phyloP scores from a whole-genome alignment of 2,329 filamentous ascomycete genomes.

The Taxawa tesnikishii region DNA sequence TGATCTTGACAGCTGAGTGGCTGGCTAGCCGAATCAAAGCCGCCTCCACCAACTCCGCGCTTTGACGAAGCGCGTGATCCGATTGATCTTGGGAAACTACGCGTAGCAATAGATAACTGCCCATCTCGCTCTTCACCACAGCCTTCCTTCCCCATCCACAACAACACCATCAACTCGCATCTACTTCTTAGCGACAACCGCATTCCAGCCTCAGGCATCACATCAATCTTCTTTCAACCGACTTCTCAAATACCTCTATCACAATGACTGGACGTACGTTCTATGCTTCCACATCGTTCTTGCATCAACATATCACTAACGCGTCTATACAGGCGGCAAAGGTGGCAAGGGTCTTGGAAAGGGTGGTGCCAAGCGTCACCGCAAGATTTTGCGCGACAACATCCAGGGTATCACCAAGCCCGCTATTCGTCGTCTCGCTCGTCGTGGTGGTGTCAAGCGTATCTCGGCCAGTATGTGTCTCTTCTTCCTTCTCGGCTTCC shows the following conservation, averaged over 20 bases:
- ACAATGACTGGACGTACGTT: conserved; percentile 41
- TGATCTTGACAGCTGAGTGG: conserved; percentile 2
- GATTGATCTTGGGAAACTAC: not conserved
- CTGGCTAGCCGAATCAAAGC: conserved; percentile 3
- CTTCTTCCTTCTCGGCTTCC: conserved; percentile 17
- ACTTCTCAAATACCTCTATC: too few relatives aligned
- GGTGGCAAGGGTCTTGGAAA: conserved; percentile 97
- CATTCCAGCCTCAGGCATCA: conserved; percentile 12
- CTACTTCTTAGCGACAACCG: conserved; percentile 8
- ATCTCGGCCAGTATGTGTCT: conserved; percentile 90
- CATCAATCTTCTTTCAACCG: conserved; percentile 11
- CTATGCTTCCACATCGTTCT: conserved; percentile 7
- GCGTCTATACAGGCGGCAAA: conserved; percentile 59
- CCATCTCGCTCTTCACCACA: conserved; percentile 12
- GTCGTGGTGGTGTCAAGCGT: conserved; percentile 99
- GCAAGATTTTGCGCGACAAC: conserved; percentile 99
- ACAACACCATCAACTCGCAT: conserved; percentile 12
- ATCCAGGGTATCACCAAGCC: conserved; percentile 99
- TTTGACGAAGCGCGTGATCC: not conserved
- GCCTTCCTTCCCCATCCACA: conserved; percentile 14
- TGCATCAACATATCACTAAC: conserved; percentile 29
- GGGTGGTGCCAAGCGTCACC: conserved; percentile 96
- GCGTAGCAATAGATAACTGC: conserved; percentile 8
- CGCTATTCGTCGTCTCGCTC: conserved; percentile 93
- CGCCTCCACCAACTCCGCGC: conserved; percentile 1